Base-by-base conservation (phyloP, 2,329 filamentous ascomycete species). In the Blumeriella jaapii region DNA sequence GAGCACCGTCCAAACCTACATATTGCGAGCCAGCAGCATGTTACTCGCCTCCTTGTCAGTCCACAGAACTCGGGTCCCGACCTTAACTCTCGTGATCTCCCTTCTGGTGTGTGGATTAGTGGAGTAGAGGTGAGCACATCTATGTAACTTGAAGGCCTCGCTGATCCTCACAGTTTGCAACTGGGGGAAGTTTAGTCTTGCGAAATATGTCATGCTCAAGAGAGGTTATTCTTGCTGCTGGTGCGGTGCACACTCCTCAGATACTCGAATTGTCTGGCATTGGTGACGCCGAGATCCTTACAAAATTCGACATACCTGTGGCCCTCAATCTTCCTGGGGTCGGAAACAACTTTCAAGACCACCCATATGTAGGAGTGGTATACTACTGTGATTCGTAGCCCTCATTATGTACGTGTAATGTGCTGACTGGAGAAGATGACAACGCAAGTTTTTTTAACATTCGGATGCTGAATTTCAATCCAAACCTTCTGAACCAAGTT, bases 301-400 rank as follows among this genome's bases (percentile, higher is more conserved):
- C 49, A 12, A 37, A 49, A 23, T 49, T 67, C 47, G 52, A 59
- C 25, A 74, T 78, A 38, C 55, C 60, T 2, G 59, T 74, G 2
- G 47, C 74, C 20, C 55, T 59, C 4, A 63, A 79, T 48, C 60
- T 75, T 1, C 74, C 73, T 0, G 76, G 72, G 31, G 74, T 81
- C 7, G 76, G 75, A 23, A 64, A 61, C 25, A 76, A 77, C 55
- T 59, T 77, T 3, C 62, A 69, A 50, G 71, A 78, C 51, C 67
- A 74, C 36, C 63, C 46, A 19, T 50, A 46, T 25, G 36, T 48
- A 13, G 47, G 47, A 22, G 46, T 44, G 3, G 36, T 47, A 2
- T 48, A 52, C 24, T 50, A 49, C 23, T 50, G 48, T 48, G 35
- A 28, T 41, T 26, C 9, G 2, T n/a, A 16, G 11, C 13, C 9